Evolutionary conservation across 164 flowering plant genomes (phyloP).

Genomic region (Chimonanthus salicifolius): DNA sequence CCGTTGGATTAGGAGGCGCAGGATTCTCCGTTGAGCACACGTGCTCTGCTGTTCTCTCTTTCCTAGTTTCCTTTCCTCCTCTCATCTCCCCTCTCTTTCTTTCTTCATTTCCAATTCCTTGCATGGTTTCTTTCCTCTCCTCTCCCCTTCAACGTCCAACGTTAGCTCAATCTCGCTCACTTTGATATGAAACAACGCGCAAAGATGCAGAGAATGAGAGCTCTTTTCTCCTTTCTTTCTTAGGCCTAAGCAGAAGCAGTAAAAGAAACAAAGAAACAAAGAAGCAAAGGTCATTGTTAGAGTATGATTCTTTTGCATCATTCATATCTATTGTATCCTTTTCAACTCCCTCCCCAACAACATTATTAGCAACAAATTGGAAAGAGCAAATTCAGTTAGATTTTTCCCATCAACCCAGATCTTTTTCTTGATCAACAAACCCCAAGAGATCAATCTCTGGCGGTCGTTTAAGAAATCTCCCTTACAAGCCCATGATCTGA

Average conservation of each 20-base stretch:
- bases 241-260: not conserved
- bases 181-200: too few relatives aligned
- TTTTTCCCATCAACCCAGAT: conserved; percentile 17
- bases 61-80: not conserved
- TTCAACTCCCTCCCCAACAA: not conserved
- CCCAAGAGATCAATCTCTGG: conserved; percentile 20
- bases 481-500: conserved; percentile 14
- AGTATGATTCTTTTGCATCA: conserved; percentile 14
- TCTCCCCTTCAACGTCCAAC: conserved; percentile 21
- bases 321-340: conserved; percentile 19
- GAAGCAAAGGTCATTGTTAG: conserved; percentile 16
- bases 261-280: not conserved
- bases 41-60: conserved; percentile 26
- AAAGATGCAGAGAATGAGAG: conserved; percentile 8
- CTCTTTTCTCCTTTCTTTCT: not conserved
- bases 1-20: conserved; percentile 48
- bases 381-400: conserved; percentile 2
- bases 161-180: not conserved
- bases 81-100: conserved; percentile 33
- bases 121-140: conserved; percentile 67
- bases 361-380: not conserved
- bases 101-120: conserved; percentile 38
- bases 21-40: conserved; percentile 57
- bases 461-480: conserved; percentile 5
- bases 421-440: conserved; percentile 20